Evolutionary conservation across 495 filamentous ascomycete species (phyloP), one percentile per base, ranked within the genome.

Genomic region (Podospora fimiseda): DNA sequence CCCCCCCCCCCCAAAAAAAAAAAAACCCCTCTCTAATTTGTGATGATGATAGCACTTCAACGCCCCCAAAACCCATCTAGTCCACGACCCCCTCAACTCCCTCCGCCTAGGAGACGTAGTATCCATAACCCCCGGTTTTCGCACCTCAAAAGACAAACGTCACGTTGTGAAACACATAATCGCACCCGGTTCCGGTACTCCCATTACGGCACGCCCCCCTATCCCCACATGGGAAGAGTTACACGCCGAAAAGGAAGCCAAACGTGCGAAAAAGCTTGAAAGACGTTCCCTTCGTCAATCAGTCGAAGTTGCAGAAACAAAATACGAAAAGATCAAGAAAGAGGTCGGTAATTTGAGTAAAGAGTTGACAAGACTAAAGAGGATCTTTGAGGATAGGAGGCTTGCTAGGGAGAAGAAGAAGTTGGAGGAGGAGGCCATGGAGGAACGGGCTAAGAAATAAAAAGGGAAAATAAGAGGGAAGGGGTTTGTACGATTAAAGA

Each of bases 121-220:
- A n/a, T 80, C 83, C 65, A 87, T 93, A 63, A 79, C 79, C 18
- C 78, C 83, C 18, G 84, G 84, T 39, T 83, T 71, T 62, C 80
- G 83, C 14, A 76, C 77, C 52, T 79, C 78, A 55, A 82, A 83
- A 49, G 63, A 68, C 48, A 88, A 91, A 55, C 82, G 78, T 22
- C 87, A 91, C 66, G 85, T 92, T 24, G 84, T 93, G 20, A 84
- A 86, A 65, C 67, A 77, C 48, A 91, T 94, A 60, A 74, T 94
- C 55, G 81, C 86, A 42, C 39, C 88, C 83, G 22, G 56, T 18
- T 88, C 86, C 53, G 87, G 83, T 7, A 60, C 70, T 9, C 76
- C 79, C 2, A 77, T 88, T 57, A 70, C 79, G 20, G 75, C 76
- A 16, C 77, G 89, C 9, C 80, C 85, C 23, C 70, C 84, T 14